Base-by-base conservation (phyloP, 2,329 filamentous ascomycete species). In the Fusarium nanum region DNA sequence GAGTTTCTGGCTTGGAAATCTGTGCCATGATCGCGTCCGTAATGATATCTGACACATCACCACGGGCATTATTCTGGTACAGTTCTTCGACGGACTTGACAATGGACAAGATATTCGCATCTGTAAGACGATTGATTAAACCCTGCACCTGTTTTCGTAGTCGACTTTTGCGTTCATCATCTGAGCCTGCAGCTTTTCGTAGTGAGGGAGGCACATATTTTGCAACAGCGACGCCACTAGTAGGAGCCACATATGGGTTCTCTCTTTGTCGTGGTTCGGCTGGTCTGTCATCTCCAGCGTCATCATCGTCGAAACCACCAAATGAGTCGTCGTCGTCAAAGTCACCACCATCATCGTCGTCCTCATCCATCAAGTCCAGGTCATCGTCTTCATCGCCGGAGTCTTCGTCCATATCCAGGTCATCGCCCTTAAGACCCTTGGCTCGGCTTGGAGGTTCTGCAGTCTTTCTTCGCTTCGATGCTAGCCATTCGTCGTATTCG, bases 181-280 rank as follows among this genome's bases (percentile, higher is more conserved):
- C 90, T 0, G 89, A 88, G 2, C 86, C 84, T 5, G 87, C 81
- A 34, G 86, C 82, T 71, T 87, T 90, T 48, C 94, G 88, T 56
- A 96, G 82, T 2, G 94, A 97, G 5, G 95, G 96, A 2, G 96
- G 95, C 5, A 98, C 86, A 74, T 99, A 99, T 86, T 97, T 97
- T 8, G 85, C 83, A 20, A 83, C 77, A 42, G 82, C 78, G 18
- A 77, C 75, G 22, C 82, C 82, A 3, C 80, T 79, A 3, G 82
- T 78, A 7, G 95, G 95, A 5, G 95, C 92, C 53, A 95, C 84
- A 73, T 97, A 98, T 7, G 95, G 95, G 72, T 98, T 98, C 78
- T 98, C 95, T 64, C 89, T 87, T 60, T 85, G 79, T 65, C 83
- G 85, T 67, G 83, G 84, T 45, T 78, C 78, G n/a, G 77, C 69